Base-by-base conservation (phyloP, 768 basidiomycete genomes). In the Leccinum olivaceopallidum region DNA sequence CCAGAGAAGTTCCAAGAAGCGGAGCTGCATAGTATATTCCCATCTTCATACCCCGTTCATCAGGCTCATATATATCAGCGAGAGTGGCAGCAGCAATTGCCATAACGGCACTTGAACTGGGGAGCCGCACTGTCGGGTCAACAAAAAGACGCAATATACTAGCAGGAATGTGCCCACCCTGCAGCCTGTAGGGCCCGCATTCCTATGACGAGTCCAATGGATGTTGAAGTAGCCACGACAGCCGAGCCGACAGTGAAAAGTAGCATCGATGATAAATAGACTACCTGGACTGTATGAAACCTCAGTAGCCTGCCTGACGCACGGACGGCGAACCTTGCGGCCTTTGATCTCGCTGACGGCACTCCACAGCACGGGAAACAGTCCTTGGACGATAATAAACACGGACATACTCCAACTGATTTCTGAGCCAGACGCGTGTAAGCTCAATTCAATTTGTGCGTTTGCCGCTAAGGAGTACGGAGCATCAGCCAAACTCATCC, bases 11-110 rank as follows among this genome's bases (percentile, higher is more conserved):
- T 2, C 90, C 92, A 5, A 94, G 82, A 7, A 93, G 80, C 0
- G 90, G 91, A 5, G 92, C 87, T 4, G 86, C 84, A 70, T 93
- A 94, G 71, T 87, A 94, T 22, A 93, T 78, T 0, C 93, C 92
- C 83, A 94, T 88, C 79, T 85, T 89, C 9, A 81, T 83, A 4
- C 92, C 92, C n/a, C 92, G 79, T 67, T 92, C 87, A n/a, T 79
- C 76, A 0, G 90, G 84, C 30, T 92, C 90, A 65, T 85, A 92
- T 18, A 92, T 86, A 69, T 92, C 91, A 4, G 90, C 89, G 4
- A 93, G 78, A 0, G 90, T 89, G 5, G 88, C 90, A 1, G 89
- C 89, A 12, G 90, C 91, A 52, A 93, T 84, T 0, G 86, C 73
- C 59, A 89, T 80, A 16, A 89, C 86, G 1, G 89, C 87, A 55